Evolutionary conservation across 306 rosid genomes (phyloP).

Genomic region (Prunus campanulata): DNA sequence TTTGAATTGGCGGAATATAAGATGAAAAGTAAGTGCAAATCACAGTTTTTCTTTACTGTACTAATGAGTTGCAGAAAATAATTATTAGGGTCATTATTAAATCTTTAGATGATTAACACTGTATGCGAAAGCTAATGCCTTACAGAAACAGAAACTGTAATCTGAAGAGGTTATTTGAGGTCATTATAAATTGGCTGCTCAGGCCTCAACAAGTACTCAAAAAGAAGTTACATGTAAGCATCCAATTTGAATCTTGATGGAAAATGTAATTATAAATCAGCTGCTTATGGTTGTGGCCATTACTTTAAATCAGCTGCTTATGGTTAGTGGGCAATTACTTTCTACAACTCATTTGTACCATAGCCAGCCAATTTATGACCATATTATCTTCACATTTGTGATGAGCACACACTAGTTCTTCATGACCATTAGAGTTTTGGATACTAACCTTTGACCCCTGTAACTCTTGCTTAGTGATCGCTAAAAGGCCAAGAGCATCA

Average conservation of each 20-base stretch:
- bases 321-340: too few species aligned
- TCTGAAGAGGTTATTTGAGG: neutral
- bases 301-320: too few species aligned
- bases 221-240: neutral
- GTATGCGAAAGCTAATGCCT: neutral
- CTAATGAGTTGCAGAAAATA: neutral
- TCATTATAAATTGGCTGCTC: neutral
- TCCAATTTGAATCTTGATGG: neutral
- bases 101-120: neutral
- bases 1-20: neutral
- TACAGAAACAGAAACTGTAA: neutral
- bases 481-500: conserved; percentile 59
- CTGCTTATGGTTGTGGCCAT: too few species aligned
- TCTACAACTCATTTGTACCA: neutral
- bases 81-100: neutral
- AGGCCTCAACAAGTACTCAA: neutral
- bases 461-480: conserved; percentile 52
- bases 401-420: conserved; percentile 5
- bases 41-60: neutral
- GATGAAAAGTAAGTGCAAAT: neutral
- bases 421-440: conserved; percentile 6
- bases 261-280: too few species aligned
- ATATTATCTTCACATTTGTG: neutral
- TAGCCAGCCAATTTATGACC: neutral
- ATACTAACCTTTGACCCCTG: conserved; percentile 47